Evolutionary conservation across 345 rosid species (phyloP).

Genomic region (Dipteronia dyeriana): DNA sequence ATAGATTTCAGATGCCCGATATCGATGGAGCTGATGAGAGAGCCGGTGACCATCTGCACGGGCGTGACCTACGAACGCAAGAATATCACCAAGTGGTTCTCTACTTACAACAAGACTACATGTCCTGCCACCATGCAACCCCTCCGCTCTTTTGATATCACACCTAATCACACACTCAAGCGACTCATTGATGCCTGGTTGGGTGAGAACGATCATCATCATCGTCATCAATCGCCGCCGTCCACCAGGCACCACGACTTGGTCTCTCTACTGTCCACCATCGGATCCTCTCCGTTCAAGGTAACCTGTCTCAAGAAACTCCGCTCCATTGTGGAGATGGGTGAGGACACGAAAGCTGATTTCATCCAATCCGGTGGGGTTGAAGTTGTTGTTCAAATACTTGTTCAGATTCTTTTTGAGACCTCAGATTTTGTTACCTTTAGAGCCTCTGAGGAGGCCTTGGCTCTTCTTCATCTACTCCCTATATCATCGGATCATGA

Average conservation of each 20-base stretch:
- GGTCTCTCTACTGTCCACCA: constrained; percentile 21
- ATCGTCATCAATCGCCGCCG: background rate
- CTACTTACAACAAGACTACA: constrained; percentile 37
- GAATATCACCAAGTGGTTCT: constrained; percentile 55
- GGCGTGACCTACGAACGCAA: constrained; percentile 54
- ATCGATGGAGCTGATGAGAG: constrained; percentile 48
- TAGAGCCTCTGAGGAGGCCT: constrained; percentile 39
- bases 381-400: constrained; percentile 20
- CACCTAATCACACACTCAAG: constrained; percentile 40
- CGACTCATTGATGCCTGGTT: constrained; percentile 36
- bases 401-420: constrained; percentile 25
- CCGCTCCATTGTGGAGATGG: constrained; percentile 16
- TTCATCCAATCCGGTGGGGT: constrained; percentile 30
- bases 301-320: constrained; percentile 33
- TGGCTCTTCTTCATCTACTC: constrained; percentile 28
- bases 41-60: constrained; percentile 54
- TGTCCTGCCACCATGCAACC: constrained; percentile 51
- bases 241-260: constrained; percentile 23
- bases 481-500: constrained; percentile 11
- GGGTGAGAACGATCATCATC: background rate
- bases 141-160: constrained; percentile 22
- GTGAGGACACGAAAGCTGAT: constrained; percentile 15
- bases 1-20: constrained; percentile 48
- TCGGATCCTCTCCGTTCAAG: constrained; percentile 40
- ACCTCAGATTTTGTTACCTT: constrained; percentile 25